phyloP scores from a whole-genome alignment of 2,329 filamentous ascomycete genomes.

The Catunica adiposa region DNA sequence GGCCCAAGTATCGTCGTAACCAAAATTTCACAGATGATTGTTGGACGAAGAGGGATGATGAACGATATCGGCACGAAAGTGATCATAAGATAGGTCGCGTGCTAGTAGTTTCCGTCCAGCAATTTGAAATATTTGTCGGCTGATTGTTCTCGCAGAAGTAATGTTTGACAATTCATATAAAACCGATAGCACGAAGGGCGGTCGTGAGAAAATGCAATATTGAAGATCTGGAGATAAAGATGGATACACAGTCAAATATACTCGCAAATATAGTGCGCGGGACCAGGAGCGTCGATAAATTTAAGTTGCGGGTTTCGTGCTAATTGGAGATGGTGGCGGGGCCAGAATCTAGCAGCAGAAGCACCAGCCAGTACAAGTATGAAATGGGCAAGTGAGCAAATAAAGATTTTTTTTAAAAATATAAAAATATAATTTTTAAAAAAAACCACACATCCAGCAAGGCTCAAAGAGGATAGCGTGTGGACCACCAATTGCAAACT shows the following conservation, averaged over 20 bases:
- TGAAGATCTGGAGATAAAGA: too few relatives aligned
- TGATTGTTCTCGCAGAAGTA: not conserved
- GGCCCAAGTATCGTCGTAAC: too few relatives aligned
- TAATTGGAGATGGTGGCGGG: not conserved
- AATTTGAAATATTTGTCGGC: not conserved
- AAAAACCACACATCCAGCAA: not conserved
- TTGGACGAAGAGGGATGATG: not conserved
- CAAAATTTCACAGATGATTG: not conserved
- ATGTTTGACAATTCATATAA: too few relatives aligned
- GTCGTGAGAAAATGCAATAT: too few relatives aligned
- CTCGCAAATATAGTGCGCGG: too few relatives aligned
- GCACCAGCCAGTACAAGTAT: not conserved
- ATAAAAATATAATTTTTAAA: too few relatives aligned
- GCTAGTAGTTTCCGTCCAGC: not conserved
- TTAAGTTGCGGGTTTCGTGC: not conserved
- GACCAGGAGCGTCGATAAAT: not conserved
- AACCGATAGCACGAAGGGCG: too few relatives aligned
- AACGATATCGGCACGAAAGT: constrained; percentile 3
- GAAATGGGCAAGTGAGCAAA: not conserved
- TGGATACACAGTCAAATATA: too few relatives aligned
- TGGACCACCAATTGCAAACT: not conserved
- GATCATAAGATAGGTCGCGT: not conserved
- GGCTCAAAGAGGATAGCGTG: too few relatives aligned
- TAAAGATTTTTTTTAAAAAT: too few relatives aligned
- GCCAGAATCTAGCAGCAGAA: not conserved